Evolutionary conservation across 768 basidiomycete species (phyloP), one percentile per base, ranked within the genome.

Genomic region (Xanthoconium stramineum): DNA sequence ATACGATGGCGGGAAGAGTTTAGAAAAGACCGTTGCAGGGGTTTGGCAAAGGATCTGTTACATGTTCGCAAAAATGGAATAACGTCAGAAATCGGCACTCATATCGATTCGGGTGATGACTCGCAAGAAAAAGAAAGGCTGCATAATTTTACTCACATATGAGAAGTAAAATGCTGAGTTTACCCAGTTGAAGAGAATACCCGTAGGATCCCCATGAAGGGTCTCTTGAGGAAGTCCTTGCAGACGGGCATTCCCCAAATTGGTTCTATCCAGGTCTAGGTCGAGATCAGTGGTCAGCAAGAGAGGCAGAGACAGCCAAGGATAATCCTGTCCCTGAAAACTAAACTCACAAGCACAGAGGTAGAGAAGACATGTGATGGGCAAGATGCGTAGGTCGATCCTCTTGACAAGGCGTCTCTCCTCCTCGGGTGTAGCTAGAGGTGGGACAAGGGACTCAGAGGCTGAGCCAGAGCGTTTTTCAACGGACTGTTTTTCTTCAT

Each of bases 131-230:
- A 35, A 35, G 44, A 50, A 28, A 1, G 32, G 15, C 24, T 24
- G 24, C 24, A 35, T 13, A 24, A 28, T 2, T 19, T 7, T 37
- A 73, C 81, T 55, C 55, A 86, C 88, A 63, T 91, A 91, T 58
- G 90, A 81, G 64, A 91, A 85, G 75, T 85, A 91, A 72, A 91
- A 92, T 6, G 78, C 78, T 2, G 88, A 89, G 61, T 81, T 87
- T 40, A 87, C 72, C 89, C 88, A 91, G 65, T 88, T 83, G 65
- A 83, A 91, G 17, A 83, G 75, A 33, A 74, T 58, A 1, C 89
- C 89, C 0, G 81, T 83, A 3, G 79, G 79, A 65, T 91, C 89
- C 8, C 88, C 88, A 9, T 77, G 75, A 10, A 91, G 80, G 11
- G 75, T 72, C 61, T 91, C 86, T 35, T 83, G 69, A 7, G 84